phyloP scores from a whole-genome alignment of 2,329 filamentous ascomycete species.

The Paecilomyces sp. region DNA sequence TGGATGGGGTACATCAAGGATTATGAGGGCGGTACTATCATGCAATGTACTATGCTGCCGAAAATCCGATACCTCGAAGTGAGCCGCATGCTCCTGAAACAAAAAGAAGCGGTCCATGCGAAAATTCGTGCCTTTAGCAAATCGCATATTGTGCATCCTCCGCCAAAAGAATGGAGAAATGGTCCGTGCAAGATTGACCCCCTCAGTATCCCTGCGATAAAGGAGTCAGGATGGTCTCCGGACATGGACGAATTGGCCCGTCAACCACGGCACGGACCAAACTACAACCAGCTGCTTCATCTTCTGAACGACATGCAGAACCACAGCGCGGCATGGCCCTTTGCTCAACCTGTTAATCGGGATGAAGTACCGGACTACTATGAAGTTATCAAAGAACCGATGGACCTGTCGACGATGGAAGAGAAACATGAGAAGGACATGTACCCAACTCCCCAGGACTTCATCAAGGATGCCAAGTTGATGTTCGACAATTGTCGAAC shows the following conservation, averaged over 20 bases:
- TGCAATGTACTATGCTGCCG: conserved; percentile 98
- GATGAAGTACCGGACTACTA: conserved; percentile 99
- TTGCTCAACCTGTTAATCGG: conserved; percentile 84
- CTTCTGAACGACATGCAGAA: conserved; percentile 94
- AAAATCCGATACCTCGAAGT: conserved; percentile 89
- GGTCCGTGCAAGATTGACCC: conserved; percentile 72
- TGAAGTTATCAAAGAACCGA: conserved; percentile 94
- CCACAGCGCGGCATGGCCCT: conserved; percentile 88
- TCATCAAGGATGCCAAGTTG: conserved; percentile 78
- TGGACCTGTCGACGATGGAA: conserved; percentile 96
- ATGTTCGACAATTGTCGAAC: conserved; percentile 92
- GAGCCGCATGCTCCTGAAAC: conserved; percentile 90
- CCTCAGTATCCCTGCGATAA: conserved; percentile 79
- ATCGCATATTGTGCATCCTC: conserved; percentile 77
- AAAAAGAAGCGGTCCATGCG: conserved; percentile 89
- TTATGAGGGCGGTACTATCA: conserved; percentile 97
- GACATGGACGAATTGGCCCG: conserved; percentile 97
- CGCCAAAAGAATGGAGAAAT: conserved; percentile 79
- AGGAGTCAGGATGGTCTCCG: conserved; percentile 85
- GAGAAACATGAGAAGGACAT: conserved; percentile 88
- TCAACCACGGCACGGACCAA: conserved; percentile 89
- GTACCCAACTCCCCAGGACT: conserved; percentile 86
- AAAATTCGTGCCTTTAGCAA: conserved; percentile 91
- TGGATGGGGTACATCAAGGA: conserved; percentile 99
- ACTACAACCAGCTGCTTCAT: conserved; percentile 89